A percentile compares a stretch with the other conserved stretches of the same genome.
Evolutionary conservation across 371 early-diverging fungal species (phyloP).

Genomic region (Mortierella sp.): DNA sequence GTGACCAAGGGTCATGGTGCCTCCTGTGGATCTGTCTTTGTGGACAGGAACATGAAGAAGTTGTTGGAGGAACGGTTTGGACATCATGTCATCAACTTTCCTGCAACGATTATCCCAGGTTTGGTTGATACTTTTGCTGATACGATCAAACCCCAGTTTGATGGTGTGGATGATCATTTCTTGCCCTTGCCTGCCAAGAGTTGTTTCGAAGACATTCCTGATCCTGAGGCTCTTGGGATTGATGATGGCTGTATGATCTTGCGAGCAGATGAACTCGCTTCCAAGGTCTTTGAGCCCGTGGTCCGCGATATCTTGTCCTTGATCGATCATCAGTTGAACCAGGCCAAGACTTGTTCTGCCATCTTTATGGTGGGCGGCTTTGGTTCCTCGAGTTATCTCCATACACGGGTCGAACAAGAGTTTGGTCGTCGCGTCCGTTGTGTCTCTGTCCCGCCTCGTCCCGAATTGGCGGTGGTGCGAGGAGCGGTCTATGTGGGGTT

Average conservation of each 20-base stretch:
- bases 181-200: conserved; percentile 55
- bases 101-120: conserved; percentile 55
- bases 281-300: conserved; percentile 62
- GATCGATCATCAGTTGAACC: conserved; percentile 53
- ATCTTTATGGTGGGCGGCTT: conserved; percentile 65
- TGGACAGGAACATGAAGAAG: conserved; percentile 63
- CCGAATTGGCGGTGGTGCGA: conserved; percentile 32
- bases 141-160: conserved; percentile 61
- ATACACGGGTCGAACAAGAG: conserved; percentile 40
- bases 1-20: conserved; percentile 65
- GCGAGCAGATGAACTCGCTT: conserved; percentile 28
- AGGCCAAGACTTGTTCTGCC: conserved; percentile 38
- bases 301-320: conserved; percentile 56
- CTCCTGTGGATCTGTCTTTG: conserved; percentile 63
- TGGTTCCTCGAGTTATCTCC: conserved; percentile 58
- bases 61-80: conserved; percentile 57
- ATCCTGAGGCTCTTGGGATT: conserved; percentile 33
- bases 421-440: conserved; percentile 31
- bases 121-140: conserved; percentile 65
- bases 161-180: conserved; percentile 58
- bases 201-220: conserved; percentile 53
- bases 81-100: conserved; percentile 54
- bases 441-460: conserved; percentile 23
- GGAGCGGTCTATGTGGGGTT: conserved; percentile 39
- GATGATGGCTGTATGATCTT: conserved; percentile 17